Conservation (phyloP, 176 grass and related monocot species). For the Lolium perenne region DNA sequence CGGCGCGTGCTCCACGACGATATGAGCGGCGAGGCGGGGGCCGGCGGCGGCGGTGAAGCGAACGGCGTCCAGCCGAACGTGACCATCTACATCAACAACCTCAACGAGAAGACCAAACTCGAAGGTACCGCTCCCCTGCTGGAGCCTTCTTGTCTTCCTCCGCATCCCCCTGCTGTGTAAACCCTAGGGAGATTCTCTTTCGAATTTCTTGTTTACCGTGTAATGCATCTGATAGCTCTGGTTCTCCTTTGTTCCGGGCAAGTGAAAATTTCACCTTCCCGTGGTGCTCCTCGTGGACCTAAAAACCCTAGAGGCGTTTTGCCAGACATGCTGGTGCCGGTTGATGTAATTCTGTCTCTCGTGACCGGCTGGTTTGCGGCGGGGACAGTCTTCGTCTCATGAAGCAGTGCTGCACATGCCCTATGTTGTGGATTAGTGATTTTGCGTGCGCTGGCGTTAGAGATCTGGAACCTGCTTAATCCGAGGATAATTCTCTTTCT, state of each 20-base stretch:
- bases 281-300: background rate
- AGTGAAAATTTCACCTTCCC: background rate
- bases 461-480: background rate
- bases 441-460: background rate
- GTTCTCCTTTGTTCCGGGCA: background rate
- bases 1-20: conserved; percentile 37
- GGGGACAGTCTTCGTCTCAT: background rate
- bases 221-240: background rate
- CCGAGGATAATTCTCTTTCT: background rate
- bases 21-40: conserved; percentile 70
- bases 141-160: background rate
- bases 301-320: conserved; percentile 5
- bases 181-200: conserved; percentile 37
- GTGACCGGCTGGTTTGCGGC: background rate
- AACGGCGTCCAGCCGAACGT: conserved; percentile 60
- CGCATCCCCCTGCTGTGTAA: background rate
- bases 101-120: conserved; percentile 97
- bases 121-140: conserved; percentile 56
- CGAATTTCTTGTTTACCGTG: background rate
- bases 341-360: background rate
- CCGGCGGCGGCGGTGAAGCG: conserved; percentile 47
- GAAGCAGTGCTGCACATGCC: background rate
- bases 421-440: background rate
- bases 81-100: conserved; percentile 99
- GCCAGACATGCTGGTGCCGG: background rate